phyloP scores from a whole-genome alignment of 208 protist species.

The Trypanosoma scelopori region DNA sequence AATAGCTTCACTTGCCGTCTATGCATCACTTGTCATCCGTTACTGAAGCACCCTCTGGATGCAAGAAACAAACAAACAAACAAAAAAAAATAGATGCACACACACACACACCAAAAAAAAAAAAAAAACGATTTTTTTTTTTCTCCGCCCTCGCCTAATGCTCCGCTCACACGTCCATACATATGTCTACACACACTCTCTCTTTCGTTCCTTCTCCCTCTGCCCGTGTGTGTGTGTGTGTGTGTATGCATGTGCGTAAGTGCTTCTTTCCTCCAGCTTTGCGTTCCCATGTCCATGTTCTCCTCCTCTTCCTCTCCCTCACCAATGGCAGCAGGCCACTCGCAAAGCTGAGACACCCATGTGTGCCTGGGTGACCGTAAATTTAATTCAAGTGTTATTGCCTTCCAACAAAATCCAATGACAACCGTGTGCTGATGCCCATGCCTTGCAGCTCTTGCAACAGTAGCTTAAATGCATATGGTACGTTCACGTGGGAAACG shows the following conservation, averaged over 20 bases:
- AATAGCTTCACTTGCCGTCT: not conserved
- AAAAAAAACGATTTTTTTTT: no score
- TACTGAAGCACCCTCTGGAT: not conserved
- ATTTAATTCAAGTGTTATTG: slow-evolving; percentile 6
- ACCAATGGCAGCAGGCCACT: slow-evolving; percentile 1
- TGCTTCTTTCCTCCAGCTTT: no score
- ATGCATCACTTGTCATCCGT: slow-evolving; percentile 3
- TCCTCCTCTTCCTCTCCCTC: no score
- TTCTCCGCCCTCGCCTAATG: no score
- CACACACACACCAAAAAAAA: no score
- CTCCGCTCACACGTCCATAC: no score
- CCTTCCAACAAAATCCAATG: slow-evolving; percentile 23
- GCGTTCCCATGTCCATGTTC: no score
- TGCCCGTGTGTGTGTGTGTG: no score
- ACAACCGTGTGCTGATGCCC: slow-evolving; percentile 26
- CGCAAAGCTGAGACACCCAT: not conserved
- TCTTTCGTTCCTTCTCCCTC: no score
- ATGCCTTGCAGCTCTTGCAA: slow-evolving; percentile 98
- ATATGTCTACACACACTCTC: no score
- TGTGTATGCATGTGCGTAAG: no score
- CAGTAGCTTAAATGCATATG: slow-evolving; percentile 99
- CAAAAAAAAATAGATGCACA: not conserved
- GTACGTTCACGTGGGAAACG: slow-evolving; percentile 94
- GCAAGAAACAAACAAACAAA: slow-evolving; percentile 11
- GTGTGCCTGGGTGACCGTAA: not conserved